phyloP scores from a whole-genome alignment of 2,329 filamentous ascomycete genomes.

The Cladosporium sp. region DNA sequence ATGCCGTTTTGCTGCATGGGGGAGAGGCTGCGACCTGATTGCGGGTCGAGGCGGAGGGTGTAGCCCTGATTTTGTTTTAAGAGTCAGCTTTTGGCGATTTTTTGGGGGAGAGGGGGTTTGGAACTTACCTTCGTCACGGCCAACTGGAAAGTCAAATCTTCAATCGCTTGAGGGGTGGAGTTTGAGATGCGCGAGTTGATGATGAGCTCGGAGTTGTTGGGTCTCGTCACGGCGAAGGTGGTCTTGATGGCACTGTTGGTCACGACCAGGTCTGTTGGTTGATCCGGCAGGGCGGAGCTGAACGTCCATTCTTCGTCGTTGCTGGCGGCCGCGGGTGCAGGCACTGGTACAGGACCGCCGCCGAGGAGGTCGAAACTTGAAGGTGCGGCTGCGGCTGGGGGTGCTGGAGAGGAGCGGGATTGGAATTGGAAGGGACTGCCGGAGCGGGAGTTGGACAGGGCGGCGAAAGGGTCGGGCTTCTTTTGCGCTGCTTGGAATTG shows the following conservation, averaged over 20 bases:
- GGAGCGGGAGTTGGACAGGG: constrained; percentile 51
- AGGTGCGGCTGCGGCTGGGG: constrained; percentile 19
- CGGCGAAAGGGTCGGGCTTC: constrained; percentile 57
- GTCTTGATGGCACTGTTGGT: constrained; percentile 64
- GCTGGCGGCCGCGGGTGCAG: constrained; percentile 29
- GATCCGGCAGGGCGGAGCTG: constrained; percentile 74
- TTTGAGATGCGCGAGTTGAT: constrained; percentile 84
- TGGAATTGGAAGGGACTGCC: constrained; percentile 48
- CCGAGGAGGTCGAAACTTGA: constrained; percentile 26
- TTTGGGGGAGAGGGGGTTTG: background rate
- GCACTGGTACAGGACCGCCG: constrained; percentile 38
- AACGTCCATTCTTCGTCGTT: constrained; percentile 94
- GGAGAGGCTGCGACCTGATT: constrained; percentile 71
- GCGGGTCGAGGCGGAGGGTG: constrained; percentile 75
- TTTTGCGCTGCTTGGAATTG: constrained; percentile 24
- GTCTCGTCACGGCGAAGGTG: constrained; percentile 65
- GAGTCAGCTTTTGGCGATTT: background rate
- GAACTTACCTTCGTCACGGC: constrained; percentile 80
- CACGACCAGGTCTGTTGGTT: constrained; percentile 60
- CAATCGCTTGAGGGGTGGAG: constrained; percentile 64
- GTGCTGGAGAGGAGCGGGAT: constrained; percentile 32
- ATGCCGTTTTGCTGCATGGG: constrained; percentile 73
- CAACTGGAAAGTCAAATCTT: constrained; percentile 82
- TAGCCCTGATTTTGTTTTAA: constrained; percentile 56
- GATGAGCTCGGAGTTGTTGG: constrained; percentile 55